Evolutionary conservation across 805 yeast genomes (phyloP).

Genomic region (Clavispora carvajalis): DNA sequence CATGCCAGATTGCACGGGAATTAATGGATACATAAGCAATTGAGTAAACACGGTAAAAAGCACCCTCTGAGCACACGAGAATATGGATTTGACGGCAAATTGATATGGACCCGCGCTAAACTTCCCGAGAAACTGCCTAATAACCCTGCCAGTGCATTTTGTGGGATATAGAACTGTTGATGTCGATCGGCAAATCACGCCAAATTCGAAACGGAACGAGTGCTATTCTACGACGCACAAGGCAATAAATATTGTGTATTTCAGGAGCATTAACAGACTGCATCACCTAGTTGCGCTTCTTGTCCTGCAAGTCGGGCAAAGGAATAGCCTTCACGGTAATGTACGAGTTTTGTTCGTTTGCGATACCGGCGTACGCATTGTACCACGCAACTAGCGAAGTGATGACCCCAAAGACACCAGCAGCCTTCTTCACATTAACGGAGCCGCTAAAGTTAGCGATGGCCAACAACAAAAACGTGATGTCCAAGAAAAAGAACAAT

Average conservation of each 20-base stretch:
- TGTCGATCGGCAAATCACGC: no score
- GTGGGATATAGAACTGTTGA: no score
- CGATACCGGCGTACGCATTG: constrained; percentile 43
- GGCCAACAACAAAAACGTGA: constrained; percentile 38
- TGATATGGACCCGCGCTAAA: no score
- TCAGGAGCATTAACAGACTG: background rate
- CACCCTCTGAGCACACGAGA: no score
- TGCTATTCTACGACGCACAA: background rate
- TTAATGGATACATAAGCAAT: no score
- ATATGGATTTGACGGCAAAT: no score
- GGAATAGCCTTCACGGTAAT: constrained; percentile 44
- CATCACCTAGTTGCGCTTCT: constrained; percentile 10
- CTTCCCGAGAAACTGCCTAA: no score
- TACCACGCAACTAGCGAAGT: constrained; percentile 43
- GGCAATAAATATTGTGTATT: background rate
- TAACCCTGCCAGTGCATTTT: no score
- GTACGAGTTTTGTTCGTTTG: constrained; percentile 61
- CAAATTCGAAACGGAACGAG: no score
- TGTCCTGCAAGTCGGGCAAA: constrained; percentile 41
- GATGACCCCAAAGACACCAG: constrained; percentile 38
- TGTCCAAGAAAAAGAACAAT: constrained; percentile 35
- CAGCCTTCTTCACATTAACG: constrained; percentile 32
- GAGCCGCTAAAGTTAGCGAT: constrained; percentile 31
- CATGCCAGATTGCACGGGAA: no score
- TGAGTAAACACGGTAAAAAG: no score